phyloP scores from a whole-genome alignment of 306 rosid genomes.

The Arachis stenosperma region DNA sequence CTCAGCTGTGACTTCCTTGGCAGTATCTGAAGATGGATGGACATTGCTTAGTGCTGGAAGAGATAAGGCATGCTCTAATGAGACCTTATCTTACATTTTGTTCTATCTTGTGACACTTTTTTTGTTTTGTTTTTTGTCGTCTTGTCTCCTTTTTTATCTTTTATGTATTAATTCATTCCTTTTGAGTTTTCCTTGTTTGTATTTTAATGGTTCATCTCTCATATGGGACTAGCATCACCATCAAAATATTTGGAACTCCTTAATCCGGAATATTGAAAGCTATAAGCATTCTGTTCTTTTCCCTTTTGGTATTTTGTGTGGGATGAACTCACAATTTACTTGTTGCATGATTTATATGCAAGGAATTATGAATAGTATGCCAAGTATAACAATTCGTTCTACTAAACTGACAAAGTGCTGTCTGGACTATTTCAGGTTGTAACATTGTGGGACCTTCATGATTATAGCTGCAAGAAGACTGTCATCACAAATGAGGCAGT shows the following conservation, averaged over 20 bases:
- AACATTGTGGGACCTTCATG: constrained; percentile 85
- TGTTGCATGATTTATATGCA: constrained; percentile 12
- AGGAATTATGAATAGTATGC: neutral
- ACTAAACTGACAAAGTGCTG: constrained; percentile 40
- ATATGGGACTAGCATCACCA: constrained; percentile 7
- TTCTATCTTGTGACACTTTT: constrained; percentile 7
- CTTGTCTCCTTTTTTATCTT: neutral
- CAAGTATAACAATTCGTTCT: neutral
- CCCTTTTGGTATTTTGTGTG: constrained; percentile 7
- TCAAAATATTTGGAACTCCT: neutral
- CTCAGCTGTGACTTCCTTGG: constrained; percentile 83
- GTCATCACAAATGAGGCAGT: constrained; percentile 85
- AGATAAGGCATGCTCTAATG: constrained; percentile 67
- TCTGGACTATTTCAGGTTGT: constrained; percentile 67
- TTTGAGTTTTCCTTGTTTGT: constrained; percentile 7
- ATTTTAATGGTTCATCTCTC: neutral
- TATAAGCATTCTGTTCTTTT: neutral
- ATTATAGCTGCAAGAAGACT: constrained; percentile 78
- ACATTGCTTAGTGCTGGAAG: constrained; percentile 93
- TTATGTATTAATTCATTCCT: neutral
- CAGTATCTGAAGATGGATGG: constrained; percentile 86
- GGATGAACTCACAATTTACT: constrained; percentile 2
- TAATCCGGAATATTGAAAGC: neutral
- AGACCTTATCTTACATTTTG: constrained; percentile 20
- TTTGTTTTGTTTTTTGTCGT: neutral